Base-by-base conservation (phyloP, 805 yeast genomes). In the Kregervanrija pseudodelftensis region DNA sequence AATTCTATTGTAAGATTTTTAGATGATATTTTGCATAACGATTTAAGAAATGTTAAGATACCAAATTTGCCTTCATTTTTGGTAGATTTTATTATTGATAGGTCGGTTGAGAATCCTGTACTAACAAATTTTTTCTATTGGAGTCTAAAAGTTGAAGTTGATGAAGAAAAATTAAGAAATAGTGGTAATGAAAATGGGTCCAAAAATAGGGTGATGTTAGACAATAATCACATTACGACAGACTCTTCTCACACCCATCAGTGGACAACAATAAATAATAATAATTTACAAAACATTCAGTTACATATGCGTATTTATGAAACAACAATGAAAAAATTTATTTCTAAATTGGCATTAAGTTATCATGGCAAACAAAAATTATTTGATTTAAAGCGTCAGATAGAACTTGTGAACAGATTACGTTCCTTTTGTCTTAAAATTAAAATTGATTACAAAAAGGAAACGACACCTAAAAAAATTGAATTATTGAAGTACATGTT, bases 81-180 rank as follows among this genome's bases (percentile, higher is more conserved):
- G 42, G 85, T 87, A 1, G 76, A 78, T 42, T 89, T 91, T 57
- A 66, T 93, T 36, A 81, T 90, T 36, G 79, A 79, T 28, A 71
- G 91, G 39, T 80, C 95, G 0, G 68, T 81, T 1, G 67, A 74
- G 14, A 85, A 83, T 57, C 74, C 76, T 15, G 68, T 75, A 14
- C 67, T 95, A 36, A 93, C 95, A 0, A 89, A 82, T 57, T 87
- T 76, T 57, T 79, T 95, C 49, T 90, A 87, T 61, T 93, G 99
- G 98, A 87, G 83, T 58, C 74, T 93, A 41, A 82, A 81, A 51
- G 95, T 95, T 2, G 97, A 91, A 57, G 76, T 83, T 30, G 87
- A 83, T 55, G 96, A 86, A 46, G 76, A 73, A 33, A 58, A 63
- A 33, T 34, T 43, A 4, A 48, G 43, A 36, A 51, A 45, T 56